phyloP scores from a whole-genome alignment of 108 stramenopile species.

The Epipyxis sp. region DNA sequence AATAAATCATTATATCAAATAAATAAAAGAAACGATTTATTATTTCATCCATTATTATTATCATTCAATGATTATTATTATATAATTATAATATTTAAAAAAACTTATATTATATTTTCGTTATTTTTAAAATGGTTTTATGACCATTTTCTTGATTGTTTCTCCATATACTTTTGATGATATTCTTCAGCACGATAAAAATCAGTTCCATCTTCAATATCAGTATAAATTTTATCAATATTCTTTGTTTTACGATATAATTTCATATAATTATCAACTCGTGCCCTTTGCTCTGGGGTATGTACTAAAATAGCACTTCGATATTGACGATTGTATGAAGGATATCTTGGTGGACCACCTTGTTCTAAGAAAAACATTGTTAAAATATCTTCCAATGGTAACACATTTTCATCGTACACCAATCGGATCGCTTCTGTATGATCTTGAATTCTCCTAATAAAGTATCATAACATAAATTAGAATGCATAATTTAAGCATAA shows the following conservation, averaged over 20 bases:
- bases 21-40: no score
- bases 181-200: constrained; percentile 30
- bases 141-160: no score
- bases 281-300: background rate
- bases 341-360: background rate
- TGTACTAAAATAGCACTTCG: background rate
- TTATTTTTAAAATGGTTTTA: no score
- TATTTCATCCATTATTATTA: no score
- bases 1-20: no score
- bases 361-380: background rate
- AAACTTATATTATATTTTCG: no score
- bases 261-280: background rate
- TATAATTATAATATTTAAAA: no score
- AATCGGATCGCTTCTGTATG: constrained; percentile 8
- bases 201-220: constrained; percentile 3
- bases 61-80: no score
- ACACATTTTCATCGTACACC: background rate
- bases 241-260: no score
- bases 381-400: background rate
- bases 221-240: background rate
- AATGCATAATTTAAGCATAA: no score
- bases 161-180: constrained; percentile 17
- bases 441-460: background rate
- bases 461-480: no score
- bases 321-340: constrained; percentile 7